Base-by-base conservation (phyloP, 2,329 filamentous ascomycete species). In the Drechslerella stenobrocha region DNA sequence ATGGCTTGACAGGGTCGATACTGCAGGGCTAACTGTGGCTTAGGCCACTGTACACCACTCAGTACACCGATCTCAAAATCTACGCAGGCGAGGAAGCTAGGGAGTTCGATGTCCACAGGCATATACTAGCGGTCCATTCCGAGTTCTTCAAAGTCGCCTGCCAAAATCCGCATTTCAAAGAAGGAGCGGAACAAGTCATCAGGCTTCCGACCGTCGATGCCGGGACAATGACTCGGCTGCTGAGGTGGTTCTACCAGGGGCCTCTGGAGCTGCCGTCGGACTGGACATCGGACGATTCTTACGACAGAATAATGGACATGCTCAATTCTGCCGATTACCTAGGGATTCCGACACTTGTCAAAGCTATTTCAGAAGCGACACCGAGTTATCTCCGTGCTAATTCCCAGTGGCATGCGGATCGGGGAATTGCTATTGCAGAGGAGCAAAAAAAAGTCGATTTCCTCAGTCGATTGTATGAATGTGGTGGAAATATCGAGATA, bases 391-490 rank as follows among this genome's bases (percentile, higher is more conserved):
- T 67, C 22, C 23, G 9, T 9, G 26, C 46, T 7, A 60, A 55
- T 15, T 30, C 50, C 1, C 37, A 3, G 11, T 67, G 63, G 63
- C 30, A 28, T 13, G 4, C 32, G 3, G 63, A 67, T 46, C 23
- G 44, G 13, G 63, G 52, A 6, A 11, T 35, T 11, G 55, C 55
- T 4, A 28, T 5, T 18, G 63, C 26, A 2, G 63, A 60, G n/a
- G 63, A 67, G 32, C 63, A 56, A 15, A 60, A 56, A 40, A 67
- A 67, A 9, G 55, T 67, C 20, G 63, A 60, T 47, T 26, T 67
- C 26, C 34, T 67, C 8, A 60, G 63, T 24, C 46, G 63, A 7
- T 20, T 67, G n/a, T 67, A 67, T 30, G 63, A 67, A 20, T 51
- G 42, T 26, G 63, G 63, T 3, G 50, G 50, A 0, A 52, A 52